phyloP scores from a whole-genome alignment of 2,329 filamentous ascomycete genomes.

The Leptographium radiaticola region DNA sequence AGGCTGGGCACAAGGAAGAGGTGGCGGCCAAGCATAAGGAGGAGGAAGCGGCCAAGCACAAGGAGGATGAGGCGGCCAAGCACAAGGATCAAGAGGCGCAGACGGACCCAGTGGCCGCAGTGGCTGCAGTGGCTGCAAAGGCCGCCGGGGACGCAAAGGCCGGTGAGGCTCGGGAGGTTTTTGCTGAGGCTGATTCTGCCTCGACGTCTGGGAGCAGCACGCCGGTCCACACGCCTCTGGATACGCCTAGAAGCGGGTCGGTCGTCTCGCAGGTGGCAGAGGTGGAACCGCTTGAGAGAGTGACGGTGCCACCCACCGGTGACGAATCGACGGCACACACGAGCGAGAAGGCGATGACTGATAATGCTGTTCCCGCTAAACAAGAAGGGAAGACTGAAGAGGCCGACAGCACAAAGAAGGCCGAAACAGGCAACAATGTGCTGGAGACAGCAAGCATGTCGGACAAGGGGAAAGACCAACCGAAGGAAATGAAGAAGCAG shows the following conservation, averaged over 20 bases:
- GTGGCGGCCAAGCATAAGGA: slow-evolving; percentile 12
- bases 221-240: slow-evolving; percentile 15
- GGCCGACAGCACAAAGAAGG: too few species aligned
- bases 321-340: slow-evolving; percentile 9
- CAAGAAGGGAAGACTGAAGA: too few species aligned
- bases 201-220: slow-evolving; percentile 13
- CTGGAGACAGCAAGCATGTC: background rate
- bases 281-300: slow-evolving; percentile 16
- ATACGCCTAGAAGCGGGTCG: slow-evolving; percentile 17
- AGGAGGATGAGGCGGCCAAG: slow-evolving; percentile 8
- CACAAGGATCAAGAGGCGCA: slow-evolving; percentile 9
- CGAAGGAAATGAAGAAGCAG: background rate
- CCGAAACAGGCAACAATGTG: background rate
- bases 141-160: background rate
- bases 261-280: slow-evolving; percentile 7
- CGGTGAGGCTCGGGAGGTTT: background rate
- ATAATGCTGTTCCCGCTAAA: too few species aligned
- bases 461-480: background rate
- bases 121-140: background rate
- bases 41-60: slow-evolving; percentile 15
- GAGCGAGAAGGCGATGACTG: background rate
- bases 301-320: slow-evolving; percentile 19
- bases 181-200: slow-evolving; percentile 2
- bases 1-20: slow-evolving; percentile 17
- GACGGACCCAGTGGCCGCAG: slow-evolving; percentile 1